phyloP scores from a whole-genome alignment of 495 filamentous ascomycete species.

The Aspergillus leporis region DNA sequence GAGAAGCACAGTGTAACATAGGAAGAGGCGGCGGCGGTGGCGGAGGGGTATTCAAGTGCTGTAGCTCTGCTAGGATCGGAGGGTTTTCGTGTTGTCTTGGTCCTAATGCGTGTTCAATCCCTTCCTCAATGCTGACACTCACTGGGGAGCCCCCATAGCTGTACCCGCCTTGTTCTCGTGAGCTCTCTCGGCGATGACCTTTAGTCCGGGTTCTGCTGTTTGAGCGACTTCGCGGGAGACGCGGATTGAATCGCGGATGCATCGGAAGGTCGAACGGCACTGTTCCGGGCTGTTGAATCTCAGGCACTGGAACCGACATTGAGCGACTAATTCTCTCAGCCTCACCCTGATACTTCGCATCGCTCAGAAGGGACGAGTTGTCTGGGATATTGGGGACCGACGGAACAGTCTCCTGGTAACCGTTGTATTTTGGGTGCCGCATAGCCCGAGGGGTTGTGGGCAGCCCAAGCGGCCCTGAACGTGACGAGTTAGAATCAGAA shows the following conservation, averaged over 20 bases:
- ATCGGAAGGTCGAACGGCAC: constrained; percentile 49
- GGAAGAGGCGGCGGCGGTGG: constrained; percentile 51
- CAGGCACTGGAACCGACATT: constrained; percentile 72
- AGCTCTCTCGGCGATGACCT: constrained; percentile 42
- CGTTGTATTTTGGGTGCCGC: constrained; percentile 69
- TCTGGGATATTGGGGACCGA: constrained; percentile 68
- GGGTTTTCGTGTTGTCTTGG: constrained; percentile 40
- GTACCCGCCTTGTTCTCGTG: constrained; percentile 34
- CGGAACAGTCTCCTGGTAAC: constrained; percentile 57
- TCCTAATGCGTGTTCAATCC: constrained; percentile 50
- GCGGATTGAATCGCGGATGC: constrained; percentile 59
- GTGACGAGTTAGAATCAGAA: constrained; percentile 44
- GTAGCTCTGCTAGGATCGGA: constrained; percentile 77
- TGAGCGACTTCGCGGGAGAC: constrained; percentile 51
- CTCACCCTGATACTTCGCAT: constrained; percentile 66
- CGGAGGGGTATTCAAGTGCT: constrained; percentile 74
- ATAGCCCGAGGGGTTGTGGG: constrained; percentile 85
- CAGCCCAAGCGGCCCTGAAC: constrained; percentile 58
- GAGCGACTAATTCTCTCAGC: constrained; percentile 58
- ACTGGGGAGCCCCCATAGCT: constrained; percentile 36
- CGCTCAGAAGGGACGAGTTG: constrained; percentile 52
- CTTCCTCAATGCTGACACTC: constrained; percentile 65
- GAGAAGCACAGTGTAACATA: constrained; percentile 29
- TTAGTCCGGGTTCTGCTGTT: constrained; percentile 39
- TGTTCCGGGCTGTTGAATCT: constrained; percentile 46